Evolutionary conservation across 1,284 basidiomycete genomes (phyloP), one percentile per base, ranked within the genome.

Genomic region (Austroboletus rostrupii): DNA sequence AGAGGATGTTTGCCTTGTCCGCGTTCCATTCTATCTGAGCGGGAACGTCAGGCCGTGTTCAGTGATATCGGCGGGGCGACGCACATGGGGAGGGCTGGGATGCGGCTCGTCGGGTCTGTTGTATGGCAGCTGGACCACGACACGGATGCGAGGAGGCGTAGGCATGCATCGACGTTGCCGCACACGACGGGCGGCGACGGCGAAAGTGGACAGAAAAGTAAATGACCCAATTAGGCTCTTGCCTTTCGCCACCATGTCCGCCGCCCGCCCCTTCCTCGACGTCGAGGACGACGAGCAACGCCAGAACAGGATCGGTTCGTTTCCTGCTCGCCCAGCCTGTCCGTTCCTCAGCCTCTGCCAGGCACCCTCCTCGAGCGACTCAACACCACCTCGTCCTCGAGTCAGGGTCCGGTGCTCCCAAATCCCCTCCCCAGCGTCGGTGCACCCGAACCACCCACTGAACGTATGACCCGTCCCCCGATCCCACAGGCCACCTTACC

Each of bases 1-100:
- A 91, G 6, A 91, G 70, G 14, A 88, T 80, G 54, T 83, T 83
- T 45, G 90, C 88, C 65, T 91, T 91, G 53, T 90, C 86, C 5
- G 78, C 57, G 41, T 78, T 87, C 89, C 88, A 91, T 73, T 86
- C 81, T 65, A 91, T 83, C 89, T 87, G 60, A 48, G 47, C 21
- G 38, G 1, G 20, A 43, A 36, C 28, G 31, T 43, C 29, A 11
- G 61, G 64, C 52, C 45, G 20, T 48, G 62, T 66, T 54, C 43
- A 32, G 42, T 28, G 28, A 40, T n/a, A 17, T 47, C 43, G 39
- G 37, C 32, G 28, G n/a, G 12, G 49, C 23, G 31, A 74, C 80
- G 63, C 66, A 90, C 87, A 62, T 73, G 75, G 43, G 81, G 80
- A 48, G 87, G 87, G 55, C 88, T 79, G 28, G 69, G 66, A 8